phyloP scores from a whole-genome alignment of 1,139 yeast species.

The Geotrichum bryndzae region DNA sequence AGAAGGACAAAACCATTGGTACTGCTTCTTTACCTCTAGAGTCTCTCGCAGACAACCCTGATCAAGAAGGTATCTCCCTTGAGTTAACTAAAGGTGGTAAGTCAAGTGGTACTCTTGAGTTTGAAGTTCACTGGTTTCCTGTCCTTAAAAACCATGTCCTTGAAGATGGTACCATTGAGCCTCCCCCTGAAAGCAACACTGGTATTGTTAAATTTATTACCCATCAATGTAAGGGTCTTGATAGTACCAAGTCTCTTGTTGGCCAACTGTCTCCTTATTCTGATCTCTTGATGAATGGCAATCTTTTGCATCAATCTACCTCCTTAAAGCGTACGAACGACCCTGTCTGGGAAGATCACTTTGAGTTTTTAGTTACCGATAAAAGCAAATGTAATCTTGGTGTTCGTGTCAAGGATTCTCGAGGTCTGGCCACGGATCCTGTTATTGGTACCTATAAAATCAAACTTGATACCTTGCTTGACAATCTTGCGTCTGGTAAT shows the following conservation, averaged over 20 bases:
- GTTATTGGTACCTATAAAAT: constrained; percentile 43
- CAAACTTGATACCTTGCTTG: constrained; percentile 63
- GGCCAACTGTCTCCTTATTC: constrained; percentile 68
- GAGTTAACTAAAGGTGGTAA: constrained; percentile 68
- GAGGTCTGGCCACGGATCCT: constrained; percentile 56
- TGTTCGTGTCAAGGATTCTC: constrained; percentile 57
- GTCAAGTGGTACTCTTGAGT: constrained; percentile 66
- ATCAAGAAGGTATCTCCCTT: constrained; percentile 47
- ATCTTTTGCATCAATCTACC: constrained; percentile 51
- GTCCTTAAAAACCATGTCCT: constrained; percentile 66
- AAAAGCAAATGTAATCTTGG: constrained; percentile 64
- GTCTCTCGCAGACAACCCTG: constrained; percentile 48
- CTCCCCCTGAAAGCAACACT: constrained; percentile 88
- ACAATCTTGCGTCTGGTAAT: constrained; percentile 69
- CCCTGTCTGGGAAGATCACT: constrained; percentile 60
- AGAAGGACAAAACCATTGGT: constrained; percentile 81
- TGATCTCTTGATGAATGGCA: constrained; percentile 61
- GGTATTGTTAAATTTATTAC: constrained; percentile 75
- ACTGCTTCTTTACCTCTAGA: constrained; percentile 70
- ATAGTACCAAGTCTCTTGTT: constrained; percentile 53
- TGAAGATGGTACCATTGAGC: constrained; percentile 79
- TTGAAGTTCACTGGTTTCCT: constrained; percentile 71
- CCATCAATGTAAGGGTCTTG: constrained; percentile 68
- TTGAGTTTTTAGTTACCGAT: constrained; percentile 70
- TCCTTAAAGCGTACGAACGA: constrained; percentile 55